Conservation (phyloP, 495 filamentous ascomycete genomes). For the Penicillium desertorum region DNA sequence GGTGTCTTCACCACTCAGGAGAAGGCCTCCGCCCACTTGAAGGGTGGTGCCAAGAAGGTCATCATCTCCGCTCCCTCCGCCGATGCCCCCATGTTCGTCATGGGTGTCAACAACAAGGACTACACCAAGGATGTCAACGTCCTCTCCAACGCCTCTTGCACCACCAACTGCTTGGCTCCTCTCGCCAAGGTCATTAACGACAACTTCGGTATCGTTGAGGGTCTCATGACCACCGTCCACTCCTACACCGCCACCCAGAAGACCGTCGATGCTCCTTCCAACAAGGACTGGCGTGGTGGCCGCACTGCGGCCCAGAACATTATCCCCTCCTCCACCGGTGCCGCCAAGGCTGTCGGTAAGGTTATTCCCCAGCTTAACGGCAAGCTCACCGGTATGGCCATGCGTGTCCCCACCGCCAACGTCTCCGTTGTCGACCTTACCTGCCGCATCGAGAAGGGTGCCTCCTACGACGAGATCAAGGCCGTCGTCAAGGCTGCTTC, state of each 20-base stretch:
- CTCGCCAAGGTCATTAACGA: conserved; percentile 99
- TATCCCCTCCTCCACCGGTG: conserved; percentile 98
- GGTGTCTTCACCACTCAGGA: conserved; percentile 99
- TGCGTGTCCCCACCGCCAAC: conserved; percentile 98
- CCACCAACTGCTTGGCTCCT: conserved; percentile 99
- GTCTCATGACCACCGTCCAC: conserved; percentile 99
- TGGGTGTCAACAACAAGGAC: conserved; percentile 94
- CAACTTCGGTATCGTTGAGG: conserved; percentile 95
- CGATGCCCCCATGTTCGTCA: conserved; percentile 99
- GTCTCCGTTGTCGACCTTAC: conserved; percentile 99
- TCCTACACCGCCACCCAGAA: conserved; percentile 99
- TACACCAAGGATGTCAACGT: conserved; percentile 88
- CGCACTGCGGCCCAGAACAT: conserved; percentile 99
- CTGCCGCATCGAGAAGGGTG: conserved; percentile 85
- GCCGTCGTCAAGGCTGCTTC: conserved; percentile 82
- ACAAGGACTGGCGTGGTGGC: conserved; percentile 99
- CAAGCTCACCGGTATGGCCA: conserved; percentile 99
- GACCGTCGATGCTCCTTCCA: conserved; percentile 95
- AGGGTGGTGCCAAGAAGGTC: conserved; percentile 99
- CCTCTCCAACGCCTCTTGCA: conserved; percentile 99
- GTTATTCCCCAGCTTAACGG: conserved; percentile 96
- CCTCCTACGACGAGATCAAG: conserved; percentile 94
- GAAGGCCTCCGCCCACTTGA: conserved; percentile 92
- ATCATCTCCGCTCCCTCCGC: conserved; percentile 98
- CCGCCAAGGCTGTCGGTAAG: conserved; percentile 99